Conservation (phyloP, 2,329 filamentous ascomycete species). For the Beauveria varroae region DNA sequence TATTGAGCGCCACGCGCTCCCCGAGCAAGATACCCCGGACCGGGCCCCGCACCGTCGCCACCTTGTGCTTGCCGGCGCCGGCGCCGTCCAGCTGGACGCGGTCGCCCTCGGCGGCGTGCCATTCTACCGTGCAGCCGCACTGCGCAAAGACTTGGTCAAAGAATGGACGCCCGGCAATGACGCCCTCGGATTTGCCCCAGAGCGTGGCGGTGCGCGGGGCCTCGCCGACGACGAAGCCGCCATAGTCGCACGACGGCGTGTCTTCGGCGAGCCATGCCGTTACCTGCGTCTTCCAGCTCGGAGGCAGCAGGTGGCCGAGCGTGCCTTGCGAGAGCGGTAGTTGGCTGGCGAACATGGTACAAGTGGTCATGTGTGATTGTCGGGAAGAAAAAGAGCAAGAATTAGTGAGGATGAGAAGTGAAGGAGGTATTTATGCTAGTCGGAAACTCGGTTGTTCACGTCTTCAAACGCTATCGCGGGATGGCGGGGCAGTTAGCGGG, state of each 20-base stretch:
- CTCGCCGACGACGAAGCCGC: constrained; percentile 89
- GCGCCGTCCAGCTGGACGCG: constrained; percentile 46
- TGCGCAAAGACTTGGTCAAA: constrained; percentile 90
- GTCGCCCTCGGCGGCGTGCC: constrained; percentile 73
- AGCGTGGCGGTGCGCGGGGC: constrained; percentile 55
- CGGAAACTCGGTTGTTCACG: too few species aligned
- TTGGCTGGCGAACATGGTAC: neutral
- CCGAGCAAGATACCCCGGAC: constrained; percentile 76
- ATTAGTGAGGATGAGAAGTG: too few species aligned
- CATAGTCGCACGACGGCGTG: constrained; percentile 93
- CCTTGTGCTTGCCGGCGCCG: constrained; percentile 44
- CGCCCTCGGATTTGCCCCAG: constrained; percentile 63
- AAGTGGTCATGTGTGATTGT: too few species aligned
- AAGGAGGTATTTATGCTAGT: too few species aligned
- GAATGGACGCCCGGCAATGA: constrained; percentile 89
- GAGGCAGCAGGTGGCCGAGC: constrained; percentile 67
- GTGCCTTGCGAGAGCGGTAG: constrained; percentile 29
- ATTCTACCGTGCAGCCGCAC: constrained; percentile 84
- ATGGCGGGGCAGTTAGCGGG: too few species aligned
- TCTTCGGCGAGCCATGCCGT: constrained; percentile 89
- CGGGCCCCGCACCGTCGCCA: constrained; percentile 81
- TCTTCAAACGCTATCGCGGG: too few species aligned
- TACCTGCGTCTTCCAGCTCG: constrained; percentile 75
- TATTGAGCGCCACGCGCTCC: constrained; percentile 87
- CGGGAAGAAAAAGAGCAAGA: too few species aligned